Evolutionary conservation across 2,329 filamentous ascomycete genomes (phyloP).

Genomic region (Tolypocladium tundrense): DNA sequence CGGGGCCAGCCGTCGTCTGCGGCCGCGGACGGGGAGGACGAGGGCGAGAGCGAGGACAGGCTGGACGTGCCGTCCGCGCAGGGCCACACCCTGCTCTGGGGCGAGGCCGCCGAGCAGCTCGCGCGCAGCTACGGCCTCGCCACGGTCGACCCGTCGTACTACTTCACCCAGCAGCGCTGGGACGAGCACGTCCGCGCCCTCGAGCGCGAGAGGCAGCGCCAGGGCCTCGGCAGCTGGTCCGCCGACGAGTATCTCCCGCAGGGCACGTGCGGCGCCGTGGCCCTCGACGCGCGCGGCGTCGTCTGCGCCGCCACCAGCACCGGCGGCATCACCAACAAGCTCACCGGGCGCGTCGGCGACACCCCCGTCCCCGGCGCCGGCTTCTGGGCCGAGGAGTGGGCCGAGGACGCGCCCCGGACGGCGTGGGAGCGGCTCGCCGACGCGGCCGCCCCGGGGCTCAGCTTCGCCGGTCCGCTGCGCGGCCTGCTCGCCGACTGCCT

Average conservation of each 20-base stretch:
- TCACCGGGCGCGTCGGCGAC: conserved; percentile 76
- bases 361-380: conserved; percentile 76
- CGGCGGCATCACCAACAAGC: conserved; percentile 81
- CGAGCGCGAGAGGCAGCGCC: conserved; percentile 34
- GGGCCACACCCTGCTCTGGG: conserved; percentile 61
- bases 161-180: conserved; percentile 70
- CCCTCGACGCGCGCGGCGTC: conserved; percentile 64
- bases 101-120: conserved; percentile 56
- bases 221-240: conserved; percentile 42
- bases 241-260: conserved; percentile 62
- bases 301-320: conserved; percentile 59
- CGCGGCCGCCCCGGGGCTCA: conserved; percentile 4
- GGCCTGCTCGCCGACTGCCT: conserved; percentile 50
- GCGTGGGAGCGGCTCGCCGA: conserved; percentile 6
- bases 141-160: conserved; percentile 60
- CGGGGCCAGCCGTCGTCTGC: not conserved
- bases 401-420: conserved; percentile 25
- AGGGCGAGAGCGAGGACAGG: conserved; percentile 2
- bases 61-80: conserved; percentile 46
- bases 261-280: conserved; percentile 77
- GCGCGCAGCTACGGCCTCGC: conserved; percentile 60
- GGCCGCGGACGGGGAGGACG: conserved; percentile 14
- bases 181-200: conserved; percentile 60
- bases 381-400: conserved; percentile 86
- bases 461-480: conserved; percentile 27